phyloP scores from a whole-genome alignment of 106 monocot genomes.

The Dendrobium chrysotoxum region DNA sequence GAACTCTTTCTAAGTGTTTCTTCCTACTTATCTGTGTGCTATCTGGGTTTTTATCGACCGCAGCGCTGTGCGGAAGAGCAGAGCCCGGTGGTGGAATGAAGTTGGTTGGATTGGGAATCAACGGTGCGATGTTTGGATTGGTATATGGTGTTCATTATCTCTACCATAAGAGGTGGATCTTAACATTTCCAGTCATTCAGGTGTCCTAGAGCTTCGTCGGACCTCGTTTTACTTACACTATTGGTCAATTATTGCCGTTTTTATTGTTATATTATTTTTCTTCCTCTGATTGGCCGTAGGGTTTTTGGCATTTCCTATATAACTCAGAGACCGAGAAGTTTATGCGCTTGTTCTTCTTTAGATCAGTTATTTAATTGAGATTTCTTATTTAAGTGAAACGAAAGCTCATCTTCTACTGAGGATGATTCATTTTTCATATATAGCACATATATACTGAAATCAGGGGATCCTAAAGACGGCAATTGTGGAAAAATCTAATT shows the following conservation, averaged over 20 bases:
- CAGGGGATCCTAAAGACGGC: too few species aligned
- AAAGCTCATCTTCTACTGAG: not conserved
- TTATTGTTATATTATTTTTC: not conserved
- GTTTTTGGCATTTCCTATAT: not conserved
- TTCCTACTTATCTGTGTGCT: slow-evolving; percentile 30
- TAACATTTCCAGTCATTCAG: slow-evolving; percentile 83
- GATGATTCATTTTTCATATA: not conserved
- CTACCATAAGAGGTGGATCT: slow-evolving; percentile 53
- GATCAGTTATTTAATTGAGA: not conserved
- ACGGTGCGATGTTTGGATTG: slow-evolving; percentile 60
- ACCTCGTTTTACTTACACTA: not conserved
- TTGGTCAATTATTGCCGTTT: not conserved
- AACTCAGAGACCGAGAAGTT: not conserved
- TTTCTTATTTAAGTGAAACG: not conserved
- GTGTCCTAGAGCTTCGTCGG: slow-evolving; percentile 11
- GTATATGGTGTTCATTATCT: slow-evolving; percentile 53
- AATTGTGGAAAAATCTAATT: not conserved
- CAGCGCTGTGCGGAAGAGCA: slow-evolving; percentile 31
- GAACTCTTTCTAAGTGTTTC: slow-evolving; percentile 15
- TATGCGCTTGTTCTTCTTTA: not conserved
- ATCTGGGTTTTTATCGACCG: slow-evolving; percentile 42
- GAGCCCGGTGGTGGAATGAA: slow-evolving; percentile 13
- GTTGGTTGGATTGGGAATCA: slow-evolving; percentile 34
- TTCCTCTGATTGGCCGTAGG: not conserved
- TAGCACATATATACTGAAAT: not conserved